Percentiles rank a stretch among this genome's conserved stretches.
Conservation (phyloP, 2,329 filamentous ascomycete genomes). For the Sporothrix globosa region DNA sequence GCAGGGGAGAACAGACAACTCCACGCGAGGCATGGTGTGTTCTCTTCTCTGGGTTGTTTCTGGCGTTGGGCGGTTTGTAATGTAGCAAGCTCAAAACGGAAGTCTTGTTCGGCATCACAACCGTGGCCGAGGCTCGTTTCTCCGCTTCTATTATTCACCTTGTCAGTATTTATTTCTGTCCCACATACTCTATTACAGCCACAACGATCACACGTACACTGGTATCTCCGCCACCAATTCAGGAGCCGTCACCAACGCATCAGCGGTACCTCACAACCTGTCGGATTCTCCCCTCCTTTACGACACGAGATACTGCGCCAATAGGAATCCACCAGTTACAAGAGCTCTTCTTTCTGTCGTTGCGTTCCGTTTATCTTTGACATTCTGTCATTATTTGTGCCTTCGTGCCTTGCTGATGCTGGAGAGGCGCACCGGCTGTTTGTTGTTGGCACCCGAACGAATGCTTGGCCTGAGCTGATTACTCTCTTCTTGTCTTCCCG, state of each 20-base stretch:
- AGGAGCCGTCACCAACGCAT: too few relatives aligned
- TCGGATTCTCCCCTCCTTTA: too few relatives aligned
- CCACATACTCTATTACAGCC: too few relatives aligned
- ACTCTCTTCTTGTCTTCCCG: not conserved
- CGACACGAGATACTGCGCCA: too few relatives aligned
- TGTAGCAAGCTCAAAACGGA: not conserved
- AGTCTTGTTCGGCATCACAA: not conserved
- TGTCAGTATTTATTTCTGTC: too few relatives aligned
- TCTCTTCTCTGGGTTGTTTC: not conserved
- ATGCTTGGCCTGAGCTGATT: too few relatives aligned
- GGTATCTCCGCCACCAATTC: too few relatives aligned
- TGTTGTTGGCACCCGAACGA: not conserved
- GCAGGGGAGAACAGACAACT: not conserved
- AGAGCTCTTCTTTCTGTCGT: not conserved
- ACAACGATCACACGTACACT: too few relatives aligned
- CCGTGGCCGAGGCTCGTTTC: not conserved
- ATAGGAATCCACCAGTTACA: not conserved
- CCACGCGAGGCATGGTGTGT: constrained; percentile 3
- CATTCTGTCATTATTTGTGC: too few relatives aligned
- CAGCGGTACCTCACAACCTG: too few relatives aligned
- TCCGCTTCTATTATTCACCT: not conserved
- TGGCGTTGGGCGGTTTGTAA: not conserved
- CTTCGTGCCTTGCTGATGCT: too few relatives aligned
- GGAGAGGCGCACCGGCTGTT: not conserved
- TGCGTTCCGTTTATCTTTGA: too few relatives aligned